A percentile compares a stretch with the other conserved stretches of the same genome.
These are phyloP conservation scores for Zasmidium citrigriseum DNA, from an alignment of 2,329 filamentous ascomycete species.

Conservation along the genomic window DNA sequence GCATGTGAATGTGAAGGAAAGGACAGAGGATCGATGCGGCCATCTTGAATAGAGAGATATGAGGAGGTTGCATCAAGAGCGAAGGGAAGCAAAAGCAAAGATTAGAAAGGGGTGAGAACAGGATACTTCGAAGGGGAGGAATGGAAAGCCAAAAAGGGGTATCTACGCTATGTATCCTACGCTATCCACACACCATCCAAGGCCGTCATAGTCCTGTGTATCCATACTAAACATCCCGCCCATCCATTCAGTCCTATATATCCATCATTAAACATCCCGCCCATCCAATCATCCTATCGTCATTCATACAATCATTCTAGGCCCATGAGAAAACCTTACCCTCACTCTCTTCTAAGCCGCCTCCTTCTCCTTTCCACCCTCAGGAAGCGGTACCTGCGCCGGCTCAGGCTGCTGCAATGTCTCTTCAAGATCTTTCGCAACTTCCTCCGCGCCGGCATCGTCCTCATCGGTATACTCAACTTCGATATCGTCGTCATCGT, in stretches of 20 bases:
- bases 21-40: too few relatives aligned
- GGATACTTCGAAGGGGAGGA: too few relatives aligned
- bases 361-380: neutral
- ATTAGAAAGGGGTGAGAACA: too few relatives aligned
- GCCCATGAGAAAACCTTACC: neutral
- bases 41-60: too few relatives aligned
- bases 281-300: neutral
- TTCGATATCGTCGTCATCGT: constrained; percentile 25
- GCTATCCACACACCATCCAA: neutral
- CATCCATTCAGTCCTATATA: neutral
- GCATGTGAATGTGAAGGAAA: too few relatives aligned
- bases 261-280: too few relatives aligned
- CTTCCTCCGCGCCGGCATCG: constrained; percentile 13
- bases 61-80: too few relatives aligned
- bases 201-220: neutral
- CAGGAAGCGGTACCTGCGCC: constrained; percentile 25
- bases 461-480: constrained; percentile 21
- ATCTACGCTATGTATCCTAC: constrained; percentile 1
- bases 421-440: constrained; percentile 19
- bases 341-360: neutral
- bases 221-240: neutral
- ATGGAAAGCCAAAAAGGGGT: too few relatives aligned
- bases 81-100: too few relatives aligned
- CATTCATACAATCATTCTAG: constrained; percentile 3
- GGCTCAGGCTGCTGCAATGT: constrained; percentile 28